These are phyloP conservation scores for Pseudogymnoascus sp. DNA, from an alignment of 2,329 filamentous ascomycete genomes.

Conservation along the genomic window DNA sequence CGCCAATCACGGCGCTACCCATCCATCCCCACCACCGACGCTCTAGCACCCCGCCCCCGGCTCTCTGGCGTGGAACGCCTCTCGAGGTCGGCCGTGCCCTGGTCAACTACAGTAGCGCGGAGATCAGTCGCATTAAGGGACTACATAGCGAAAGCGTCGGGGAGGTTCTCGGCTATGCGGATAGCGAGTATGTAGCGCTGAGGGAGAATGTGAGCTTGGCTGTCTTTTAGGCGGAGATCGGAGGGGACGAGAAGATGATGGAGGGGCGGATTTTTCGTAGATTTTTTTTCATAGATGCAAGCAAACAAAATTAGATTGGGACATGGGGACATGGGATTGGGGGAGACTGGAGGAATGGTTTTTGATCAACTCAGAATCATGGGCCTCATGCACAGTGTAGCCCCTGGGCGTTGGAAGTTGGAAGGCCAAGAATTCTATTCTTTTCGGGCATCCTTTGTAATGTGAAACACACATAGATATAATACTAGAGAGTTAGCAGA, in stretches of 20 bases:
- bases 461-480: not conserved
- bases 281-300: not conserved
- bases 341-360: not conserved
- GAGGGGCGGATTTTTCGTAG: not conserved
- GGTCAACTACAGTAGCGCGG: slow-evolving; percentile 83
- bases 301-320: not conserved
- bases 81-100: slow-evolving; percentile 79
- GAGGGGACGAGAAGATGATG: not conserved
- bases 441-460: not conserved
- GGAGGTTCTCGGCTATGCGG: slow-evolving; percentile 75
- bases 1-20: slow-evolving; percentile 1
- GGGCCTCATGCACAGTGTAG: not conserved
- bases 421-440: not conserved
- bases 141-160: slow-evolving; percentile 75
- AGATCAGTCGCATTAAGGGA: slow-evolving; percentile 79
- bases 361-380: slow-evolving; percentile 1
- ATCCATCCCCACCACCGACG: not conserved
- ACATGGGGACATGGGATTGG: not conserved
- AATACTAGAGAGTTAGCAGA: not conserved
- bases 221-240: slow-evolving; percentile 31
- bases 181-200: slow-evolving; percentile 88
- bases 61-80: slow-evolving; percentile 42
- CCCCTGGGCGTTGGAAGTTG: not conserved
- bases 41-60: slow-evolving; percentile 17
- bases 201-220: slow-evolving; percentile 77